Evolutionary conservation across 2,329 filamentous ascomycete species (phyloP), one percentile per base, ranked within the genome.

Genomic region (Ceratocystis alfenasii): DNA sequence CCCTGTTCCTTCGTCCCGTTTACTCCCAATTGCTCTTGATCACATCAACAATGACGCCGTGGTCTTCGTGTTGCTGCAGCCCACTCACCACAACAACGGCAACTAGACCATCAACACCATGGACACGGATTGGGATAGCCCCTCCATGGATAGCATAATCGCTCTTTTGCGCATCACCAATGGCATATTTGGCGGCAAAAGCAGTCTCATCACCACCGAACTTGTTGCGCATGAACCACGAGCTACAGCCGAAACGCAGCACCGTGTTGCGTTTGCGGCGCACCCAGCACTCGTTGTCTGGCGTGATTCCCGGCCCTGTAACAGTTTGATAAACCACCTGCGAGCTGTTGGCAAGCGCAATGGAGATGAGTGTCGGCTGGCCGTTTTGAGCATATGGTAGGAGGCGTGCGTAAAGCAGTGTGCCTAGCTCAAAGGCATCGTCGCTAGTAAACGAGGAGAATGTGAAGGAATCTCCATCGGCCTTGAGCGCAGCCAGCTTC

Each of bases 121-220:
- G 77, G 5, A 93, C 88, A 6, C 84, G 79, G 41, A 93, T 81
- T 0, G 89, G 89, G 69, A 89, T 84, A 0, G 80, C 89, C 25
- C 89, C 89, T 0, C 89, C 89, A 74, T 92, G 88, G 68, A 91
- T 88, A 0, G 88, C 88, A 77, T 88, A 93, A 41, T 82, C 78
- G 65, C 80, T 78, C 1, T 80, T 81, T 17, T 79, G 78, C 62
- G 80, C 80, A 50, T 77, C 75, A 5, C 81, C 80, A 71, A 92
- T 76, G 44, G 80, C 84, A 72, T 83, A 88, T 73, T 87, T 87
- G 41, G 79, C 78, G 50, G 80, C 79, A 74, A 93, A 91, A 2
- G 76, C 77, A 28, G 72, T 77, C 75, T 90, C 86, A 69, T 90
- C 81, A 10, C 83, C 83, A 0, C 71, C 73, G 69, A 85, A 85